A percentile compares a stretch with the other conserved stretches of the same genome.
These are phyloP conservation scores for Bocquillonia castaneifolia DNA, from an alignment of 441 rosid genomes.

Conservation along the genomic window DNA sequence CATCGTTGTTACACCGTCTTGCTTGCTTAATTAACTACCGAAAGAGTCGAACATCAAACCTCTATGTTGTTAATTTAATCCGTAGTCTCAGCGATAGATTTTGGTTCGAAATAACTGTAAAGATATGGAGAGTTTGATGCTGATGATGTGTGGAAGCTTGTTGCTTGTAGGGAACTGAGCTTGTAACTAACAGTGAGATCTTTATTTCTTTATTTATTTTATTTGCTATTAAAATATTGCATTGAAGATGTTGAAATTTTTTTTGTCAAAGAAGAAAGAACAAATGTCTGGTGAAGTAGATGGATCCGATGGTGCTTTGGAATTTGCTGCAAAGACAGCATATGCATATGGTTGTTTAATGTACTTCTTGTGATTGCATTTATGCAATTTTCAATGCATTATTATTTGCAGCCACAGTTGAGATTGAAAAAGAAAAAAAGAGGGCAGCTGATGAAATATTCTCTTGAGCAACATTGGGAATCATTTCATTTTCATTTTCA, in stretches of 20 bases:
- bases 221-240: too few relatives aligned
- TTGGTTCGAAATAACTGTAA: neutral
- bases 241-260: neutral
- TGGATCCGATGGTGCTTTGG: conserved; percentile 3
- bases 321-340: neutral
- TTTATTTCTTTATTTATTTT: too few relatives aligned
- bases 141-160: conserved; percentile 15
- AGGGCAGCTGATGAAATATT: too few relatives aligned
- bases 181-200: conserved; percentile 5
- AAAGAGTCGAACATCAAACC: too few relatives aligned
- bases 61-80: too few relatives aligned
- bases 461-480: too few relatives aligned
- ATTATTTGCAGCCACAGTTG: too few relatives aligned
- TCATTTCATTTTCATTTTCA: too few relatives aligned
- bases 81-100: neutral
- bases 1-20: neutral
- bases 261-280: neutral
- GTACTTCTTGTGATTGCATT: neutral
- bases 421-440: too few relatives aligned
- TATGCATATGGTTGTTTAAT: neutral
- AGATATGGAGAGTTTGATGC: neutral
- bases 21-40: neutral
- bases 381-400: neutral
- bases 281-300: neutral
- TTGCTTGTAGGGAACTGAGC: conserved; percentile 2